A percentile compares a stretch with the other conserved stretches of the same genome.
Evolutionary conservation across 2,329 filamentous ascomycete genomes (phyloP).

Genomic region (Cladobotryum protrusum): DNA sequence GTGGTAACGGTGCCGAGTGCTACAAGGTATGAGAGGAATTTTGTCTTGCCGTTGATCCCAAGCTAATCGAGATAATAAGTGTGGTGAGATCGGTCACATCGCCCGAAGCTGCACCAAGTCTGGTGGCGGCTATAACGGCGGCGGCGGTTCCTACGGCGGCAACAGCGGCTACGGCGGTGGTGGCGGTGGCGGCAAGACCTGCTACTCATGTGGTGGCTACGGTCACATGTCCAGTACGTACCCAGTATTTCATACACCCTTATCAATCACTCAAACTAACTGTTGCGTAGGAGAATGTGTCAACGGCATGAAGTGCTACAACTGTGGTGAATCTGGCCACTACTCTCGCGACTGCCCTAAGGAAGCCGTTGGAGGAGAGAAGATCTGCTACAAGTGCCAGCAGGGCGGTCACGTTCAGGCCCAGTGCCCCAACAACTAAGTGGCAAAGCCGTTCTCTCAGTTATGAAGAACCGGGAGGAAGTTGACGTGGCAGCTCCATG

Average conservation of each 20-base stretch:
- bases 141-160: conserved; percentile 40
- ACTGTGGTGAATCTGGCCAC: conserved; percentile 91
- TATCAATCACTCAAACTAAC: conserved; percentile 15
- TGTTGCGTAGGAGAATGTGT: conserved; percentile 70
- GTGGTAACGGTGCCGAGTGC: conserved; percentile 62
- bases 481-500: conserved; percentile 37
- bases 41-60: not conserved
- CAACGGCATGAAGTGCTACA: conserved; percentile 99
- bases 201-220: conserved; percentile 96
- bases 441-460: conserved; percentile 21
- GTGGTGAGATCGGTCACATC: conserved; percentile 93
- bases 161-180: conserved; percentile 37
- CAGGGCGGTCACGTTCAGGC: conserved; percentile 84
- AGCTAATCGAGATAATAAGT: conserved; percentile 41
- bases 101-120: conserved; percentile 80
- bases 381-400: conserved; percentile 97
- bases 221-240: conserved; percentile 85
- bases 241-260: not conserved
- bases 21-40: conserved; percentile 60
- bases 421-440: conserved; percentile 77
- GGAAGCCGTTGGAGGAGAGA: conserved; percentile 79
- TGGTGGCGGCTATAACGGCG: conserved; percentile 44
- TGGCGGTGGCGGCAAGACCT: conserved; percentile 67
- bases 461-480: conserved; percentile 18
- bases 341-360: conserved; percentile 94